phyloP scores from a whole-genome alignment of 2,329 filamentous ascomycete genomes.

The Cladosporium sp. region DNA sequence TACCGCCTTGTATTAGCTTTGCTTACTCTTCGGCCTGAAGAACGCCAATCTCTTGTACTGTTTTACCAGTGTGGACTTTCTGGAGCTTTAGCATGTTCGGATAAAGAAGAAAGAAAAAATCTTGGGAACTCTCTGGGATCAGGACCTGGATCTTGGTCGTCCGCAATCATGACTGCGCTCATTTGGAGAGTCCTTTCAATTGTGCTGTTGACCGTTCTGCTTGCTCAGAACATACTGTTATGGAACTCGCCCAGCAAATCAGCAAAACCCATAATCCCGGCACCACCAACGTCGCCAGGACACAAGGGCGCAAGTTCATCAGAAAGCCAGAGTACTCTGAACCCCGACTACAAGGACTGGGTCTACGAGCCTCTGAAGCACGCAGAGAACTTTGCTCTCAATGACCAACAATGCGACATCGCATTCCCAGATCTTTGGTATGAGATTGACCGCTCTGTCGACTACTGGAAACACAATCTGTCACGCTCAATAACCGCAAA shows the following conservation, averaged over 20 bases:
- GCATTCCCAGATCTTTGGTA: conserved; percentile 33
- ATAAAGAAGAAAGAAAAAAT: neutral
- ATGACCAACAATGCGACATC: conserved; percentile 27
- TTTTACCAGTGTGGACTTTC: neutral
- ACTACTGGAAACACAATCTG: conserved; percentile 26
- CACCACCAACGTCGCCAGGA: neutral
- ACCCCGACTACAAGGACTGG: neutral
- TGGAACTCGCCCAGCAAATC: conserved; percentile 8
- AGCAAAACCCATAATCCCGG: neutral
- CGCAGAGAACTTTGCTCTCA: conserved; percentile 25
- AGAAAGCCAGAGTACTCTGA: neutral
- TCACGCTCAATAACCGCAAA: conserved; percentile 25
- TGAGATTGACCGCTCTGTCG: conserved; percentile 32
- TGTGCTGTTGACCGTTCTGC: conserved; percentile 8
- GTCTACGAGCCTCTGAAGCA: conserved; percentile 18
- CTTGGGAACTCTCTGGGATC: neutral
- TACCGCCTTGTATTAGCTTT: neutral
- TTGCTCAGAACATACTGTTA: conserved; percentile 13
- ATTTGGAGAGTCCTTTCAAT: conserved; percentile 11
- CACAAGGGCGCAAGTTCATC: neutral
- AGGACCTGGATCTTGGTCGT: neutral
- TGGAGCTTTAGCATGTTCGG: neutral
- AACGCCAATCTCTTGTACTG: neutral
- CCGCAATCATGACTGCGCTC: conserved; percentile 12
- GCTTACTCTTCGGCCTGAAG: neutral